Conservation (phyloP, 768 basidiomycete genomes). For the Collybia sordida region DNA sequence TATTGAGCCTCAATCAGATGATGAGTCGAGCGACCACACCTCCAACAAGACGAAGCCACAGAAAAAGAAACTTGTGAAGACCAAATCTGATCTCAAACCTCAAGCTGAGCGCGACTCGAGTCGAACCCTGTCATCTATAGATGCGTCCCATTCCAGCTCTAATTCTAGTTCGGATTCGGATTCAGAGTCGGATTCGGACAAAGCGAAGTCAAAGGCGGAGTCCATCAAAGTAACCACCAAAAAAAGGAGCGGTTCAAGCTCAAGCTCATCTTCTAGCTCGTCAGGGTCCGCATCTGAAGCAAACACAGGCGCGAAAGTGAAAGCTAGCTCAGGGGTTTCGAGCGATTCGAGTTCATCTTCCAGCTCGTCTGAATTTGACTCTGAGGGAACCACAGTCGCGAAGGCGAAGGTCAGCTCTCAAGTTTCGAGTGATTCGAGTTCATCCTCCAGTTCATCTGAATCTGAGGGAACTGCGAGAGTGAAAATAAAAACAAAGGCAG, state of each 20-base stretch:
- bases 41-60: slow-evolving; percentile 1
- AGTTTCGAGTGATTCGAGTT: background rate
- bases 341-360: no score
- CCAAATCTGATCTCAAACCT: slow-evolving; percentile 1
- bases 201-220: slow-evolving; percentile 1
- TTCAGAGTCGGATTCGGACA: slow-evolving; percentile 18
- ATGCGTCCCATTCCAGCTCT: slow-evolving; percentile 22
- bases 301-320: no score
- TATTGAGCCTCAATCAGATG: slow-evolving; percentile 20
- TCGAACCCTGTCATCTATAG: slow-evolving; percentile 18
- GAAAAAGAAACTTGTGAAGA: slow-evolving; percentile 10
- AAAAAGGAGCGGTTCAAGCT: background rate
- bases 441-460: background rate
- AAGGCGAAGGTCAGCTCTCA: no score
- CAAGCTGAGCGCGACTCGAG: slow-evolving; percentile 14
- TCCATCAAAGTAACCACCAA: no score
- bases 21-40: slow-evolving; percentile 35
- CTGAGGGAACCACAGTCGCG: no score
- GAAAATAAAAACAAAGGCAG: background rate
- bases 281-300: background rate
- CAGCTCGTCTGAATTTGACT: no score
- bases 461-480: background rate
- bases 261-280: background rate
- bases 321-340: no score
- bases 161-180: slow-evolving; percentile 27